A percentile compares a stretch with the other conserved stretches of the same genome.
phyloP scores from a whole-genome alignment of 176 grass and related monocot genomes.

The Sorghum bicolor region Sorghum_bicolor_NCBIv3 NC_012870.2:67474001-67474500 shows the following conservation, averaged over 20 bases:
- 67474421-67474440: slow-evolving; percentile 98
- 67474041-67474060: slow-evolving; percentile 96
- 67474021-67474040: slow-evolving; percentile 87
- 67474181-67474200: slow-evolving; percentile 72
- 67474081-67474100: slow-evolving; percentile 92
- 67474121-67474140: slow-evolving; percentile 97
- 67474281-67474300: slow-evolving; percentile 96
- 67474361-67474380: slow-evolving; percentile 64
- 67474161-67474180: slow-evolving; percentile 80
- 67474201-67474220: slow-evolving; percentile 87
- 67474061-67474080: slow-evolving; percentile 98
- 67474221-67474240: slow-evolving; percentile 92
- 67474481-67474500: slow-evolving; percentile 97
- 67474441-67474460: slow-evolving; percentile 90
- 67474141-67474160: slow-evolving; percentile 72
- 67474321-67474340: slow-evolving; percentile 33
- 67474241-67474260: slow-evolving; percentile 97
- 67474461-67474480: slow-evolving; percentile 99
- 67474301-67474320: slow-evolving; percentile 84
- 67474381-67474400: slow-evolving; percentile 91
- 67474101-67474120: slow-evolving; percentile 99
- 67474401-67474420: slow-evolving; percentile 98
- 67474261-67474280: slow-evolving; percentile 92
- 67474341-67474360: slow-evolving; percentile 60
- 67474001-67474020: slow-evolving; percentile 99